These are phyloP conservation scores for Tolypocladium ovalisporum DNA, from an alignment of 2,329 filamentous ascomycete genomes.

Conservation along the genomic window DNA sequence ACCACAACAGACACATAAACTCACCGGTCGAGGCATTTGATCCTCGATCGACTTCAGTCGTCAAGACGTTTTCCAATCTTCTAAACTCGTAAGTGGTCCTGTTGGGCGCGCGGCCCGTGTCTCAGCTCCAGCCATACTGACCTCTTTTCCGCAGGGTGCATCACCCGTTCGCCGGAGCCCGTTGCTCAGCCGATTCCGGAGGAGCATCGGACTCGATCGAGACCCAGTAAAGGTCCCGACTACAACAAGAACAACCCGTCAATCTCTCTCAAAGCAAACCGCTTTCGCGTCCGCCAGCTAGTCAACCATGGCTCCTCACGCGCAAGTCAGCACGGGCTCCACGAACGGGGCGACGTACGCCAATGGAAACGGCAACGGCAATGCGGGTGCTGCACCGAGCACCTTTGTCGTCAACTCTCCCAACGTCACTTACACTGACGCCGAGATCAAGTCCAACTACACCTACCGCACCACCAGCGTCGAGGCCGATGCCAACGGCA, in stretches of 20 bases:
- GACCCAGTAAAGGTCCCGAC: slow-evolving; percentile 39
- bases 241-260: slow-evolving; percentile 17
- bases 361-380: slow-evolving; percentile 28
- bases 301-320: slow-evolving; percentile 81
- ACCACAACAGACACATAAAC: slow-evolving; percentile 7
- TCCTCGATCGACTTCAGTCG: slow-evolving; percentile 48
- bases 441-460: slow-evolving; percentile 86
- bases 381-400: slow-evolving; percentile 37
- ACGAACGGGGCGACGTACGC: slow-evolving; percentile 49
- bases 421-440: slow-evolving; percentile 83
- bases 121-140: slow-evolving; percentile 12
- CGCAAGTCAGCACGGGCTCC: slow-evolving; percentile 47
- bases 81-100: slow-evolving; percentile 72
- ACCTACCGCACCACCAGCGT: slow-evolving; percentile 91
- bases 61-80: slow-evolving; percentile 98
- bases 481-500: slow-evolving; percentile 58
- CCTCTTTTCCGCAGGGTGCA: slow-evolving; percentile 55
- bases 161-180: slow-evolving; percentile 93
- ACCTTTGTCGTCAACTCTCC: slow-evolving; percentile 84
- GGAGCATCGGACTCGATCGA: slow-evolving; percentile 61
- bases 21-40: slow-evolving; percentile 37
- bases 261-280: slow-evolving; percentile 3
- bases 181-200: slow-evolving; percentile 82
- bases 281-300: slow-evolving; percentile 5
- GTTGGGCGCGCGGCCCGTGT: neutral